Evolutionary conservation across 2,329 filamentous ascomycete species (phyloP), one percentile per base, ranked within the genome.

Genomic region (Torrubiellomyces zombiae): DNA sequence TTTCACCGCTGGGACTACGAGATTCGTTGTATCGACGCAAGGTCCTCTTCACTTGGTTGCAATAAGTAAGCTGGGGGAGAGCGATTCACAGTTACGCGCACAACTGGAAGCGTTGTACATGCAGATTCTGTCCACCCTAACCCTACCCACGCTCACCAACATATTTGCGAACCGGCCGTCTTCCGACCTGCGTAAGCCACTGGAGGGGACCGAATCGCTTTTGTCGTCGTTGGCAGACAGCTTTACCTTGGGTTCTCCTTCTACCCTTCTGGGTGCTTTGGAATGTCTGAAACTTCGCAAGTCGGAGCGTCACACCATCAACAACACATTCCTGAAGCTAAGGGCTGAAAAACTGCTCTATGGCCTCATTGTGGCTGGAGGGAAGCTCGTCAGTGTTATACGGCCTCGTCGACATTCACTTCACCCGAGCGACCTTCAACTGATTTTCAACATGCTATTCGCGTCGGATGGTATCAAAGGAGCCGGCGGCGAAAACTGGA

Each of bases 381-480:
- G 85, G 5, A 76, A 78, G 40, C 73, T 98, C 5, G 89, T 98
- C 35, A 94, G 85, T 44, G 91, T 98, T 18, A 78, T 95, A 29
- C 67, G 89, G 18, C 91, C 91, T 5, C 85, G 91, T 38, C 81
- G 89, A 29, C 89, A 98, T 49, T 94, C 85, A 1, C 62, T 98
- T 3, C 91, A 98, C 39, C 89, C 91, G 0, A 86, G 85, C 34
- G 89, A 98, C 45, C 62, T 98, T 14, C 86, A 94, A 43, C 67
- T 98, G 22, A 85, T 98, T 32, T 98, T 98, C 62, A 95, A 95
- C 45, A 98, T 98, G 91, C 70, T 98, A 2, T 98, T 98, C 41
- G 85, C 92, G 53, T 89, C 86, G 3, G 81, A 82, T 24, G 78
- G 81, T 21, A 77, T 98, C 45, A 86, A 89, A 45, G 77, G 82